These are phyloP conservation scores for Tricholoma sp. DNA, from an alignment of 768 basidiomycete species.

Conservation along the genomic window DNA sequence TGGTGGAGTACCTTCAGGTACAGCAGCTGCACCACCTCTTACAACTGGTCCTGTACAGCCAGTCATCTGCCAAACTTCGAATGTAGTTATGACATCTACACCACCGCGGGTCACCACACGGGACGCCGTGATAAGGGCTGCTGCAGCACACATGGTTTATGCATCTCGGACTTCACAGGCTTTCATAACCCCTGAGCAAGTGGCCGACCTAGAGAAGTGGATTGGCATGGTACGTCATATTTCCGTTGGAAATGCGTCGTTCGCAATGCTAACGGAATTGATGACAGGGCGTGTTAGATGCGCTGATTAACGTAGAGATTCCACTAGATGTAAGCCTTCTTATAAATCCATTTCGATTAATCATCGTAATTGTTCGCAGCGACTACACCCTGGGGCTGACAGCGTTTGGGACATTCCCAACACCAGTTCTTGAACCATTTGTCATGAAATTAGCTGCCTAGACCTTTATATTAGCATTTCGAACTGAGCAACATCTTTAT, in stretches of 20 bases:
- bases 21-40: constrained; percentile 33
- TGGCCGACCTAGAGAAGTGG: constrained; percentile 57
- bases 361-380: constrained; percentile 25
- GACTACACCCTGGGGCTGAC: constrained; percentile 45
- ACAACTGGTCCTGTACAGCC: constrained; percentile 40
- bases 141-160: constrained; percentile 78
- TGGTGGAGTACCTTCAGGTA: constrained; percentile 22
- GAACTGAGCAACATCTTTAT: too few species aligned
- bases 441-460: too few species aligned
- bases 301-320: constrained; percentile 44
- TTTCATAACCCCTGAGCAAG: constrained; percentile 70
- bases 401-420: constrained; percentile 50
- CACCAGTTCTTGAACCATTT: background rate
- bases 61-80: constrained; percentile 23
- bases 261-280: constrained; percentile 5
- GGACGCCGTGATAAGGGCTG: constrained; percentile 56
- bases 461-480: too few species aligned
- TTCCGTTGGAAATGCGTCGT: background rate
- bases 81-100: constrained; percentile 8
- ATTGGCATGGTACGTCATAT: constrained; percentile 36
- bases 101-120: constrained; percentile 18
- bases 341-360: constrained; percentile 2
- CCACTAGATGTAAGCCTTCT: constrained; percentile 41
- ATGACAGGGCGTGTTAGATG: constrained; percentile 48
- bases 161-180: constrained; percentile 67